Conservation (phyloP, 495 filamentous ascomycete genomes). For the Podospora fimiseda region DNA sequence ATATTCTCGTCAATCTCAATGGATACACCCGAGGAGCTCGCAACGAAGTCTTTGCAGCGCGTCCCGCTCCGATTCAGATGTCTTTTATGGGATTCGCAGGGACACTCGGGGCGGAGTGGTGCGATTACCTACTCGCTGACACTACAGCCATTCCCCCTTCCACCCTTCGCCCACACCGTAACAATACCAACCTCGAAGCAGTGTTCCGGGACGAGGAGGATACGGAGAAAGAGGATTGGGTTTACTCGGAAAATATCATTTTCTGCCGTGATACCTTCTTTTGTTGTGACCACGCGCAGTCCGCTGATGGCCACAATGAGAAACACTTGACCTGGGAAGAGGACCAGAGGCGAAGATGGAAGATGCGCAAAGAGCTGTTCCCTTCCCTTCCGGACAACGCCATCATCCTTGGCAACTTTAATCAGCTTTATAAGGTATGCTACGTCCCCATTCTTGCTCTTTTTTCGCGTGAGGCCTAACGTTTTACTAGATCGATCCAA, state of each 20-base stretch:
- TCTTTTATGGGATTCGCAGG: conserved; percentile 99
- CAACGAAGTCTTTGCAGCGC: conserved; percentile 94
- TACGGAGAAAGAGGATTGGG: conserved; percentile 64
- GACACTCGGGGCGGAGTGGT: conserved; percentile 96
- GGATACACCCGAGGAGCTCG: conserved; percentile 95
- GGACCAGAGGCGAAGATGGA: conserved; percentile 78
- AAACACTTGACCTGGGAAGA: conserved; percentile 69
- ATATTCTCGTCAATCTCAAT: conserved; percentile 95
- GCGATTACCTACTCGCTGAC: conserved; percentile 93
- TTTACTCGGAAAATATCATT: conserved; percentile 96
- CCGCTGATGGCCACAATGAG: conserved; percentile 69
- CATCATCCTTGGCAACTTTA: conserved; percentile 96
- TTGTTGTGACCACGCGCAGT: conserved; percentile 96
- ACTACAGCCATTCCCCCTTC: conserved; percentile 74
- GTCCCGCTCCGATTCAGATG: conserved; percentile 96
- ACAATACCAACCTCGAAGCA: conserved; percentile 67
- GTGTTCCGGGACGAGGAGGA: conserved; percentile 62
- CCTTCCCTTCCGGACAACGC: conserved; percentile 74
- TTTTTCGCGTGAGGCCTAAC: background rate
- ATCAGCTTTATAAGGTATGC: conserved; percentile 95
- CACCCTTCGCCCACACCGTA: conserved; percentile 71
- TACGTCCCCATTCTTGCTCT: background rate
- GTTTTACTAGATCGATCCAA: conserved; percentile 77
- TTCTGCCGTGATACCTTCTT: conserved; percentile 96
- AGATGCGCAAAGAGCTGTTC: conserved; percentile 93